Base-by-base conservation (phyloP, 1,284 basidiomycete species). In the Farysia itapuensis region DNA sequence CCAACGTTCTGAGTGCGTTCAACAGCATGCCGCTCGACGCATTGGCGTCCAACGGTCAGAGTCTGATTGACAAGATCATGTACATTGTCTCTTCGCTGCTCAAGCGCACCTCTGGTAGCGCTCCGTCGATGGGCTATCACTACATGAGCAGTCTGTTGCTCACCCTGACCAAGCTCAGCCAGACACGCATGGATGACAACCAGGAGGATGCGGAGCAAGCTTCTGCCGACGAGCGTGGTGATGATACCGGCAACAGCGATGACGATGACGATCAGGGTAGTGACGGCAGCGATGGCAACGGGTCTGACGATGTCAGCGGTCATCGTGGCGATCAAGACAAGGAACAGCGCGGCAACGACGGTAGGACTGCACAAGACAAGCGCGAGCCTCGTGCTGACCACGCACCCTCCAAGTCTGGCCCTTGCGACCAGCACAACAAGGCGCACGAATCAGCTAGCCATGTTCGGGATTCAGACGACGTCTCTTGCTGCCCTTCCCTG, bases 41-140 rank as follows among this genome's bases (percentile, higher is more conserved):
- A 18, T 43, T 66, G n/a, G 64, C 64, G n/a, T 44, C 39, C 15
- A 66, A 66, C 30, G 64, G 64, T 2, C 46, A 58, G 26, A 57
- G 52, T 20, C 29, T 68, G 44, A 49, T 59, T 24, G 32, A 31
- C 23, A 61, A 63, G 53, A 66, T 65, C 34, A 35, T 65, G 14
- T 65, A 61, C 22, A 53, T 65, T 14, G 57, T 65, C 12, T 36
- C 48, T 13, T 49, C 48, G 11, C 8, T 63, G 42, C 29, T 63
- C 32, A 36, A 48, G 6, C 24, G 53, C 1, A 57, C 42, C 11
- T 39, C 37, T 5, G 33, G 32, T 5, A 24, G 40, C 1, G 42
- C 44, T 4, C 33, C 32, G 23, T 39, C 26, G 11, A 29, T 21
- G 20, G 57, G 51, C 4, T 60, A 39, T 15, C 42, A 43, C 12